Percentiles rank a stretch among this genome's conserved stretches.
Evolutionary conservation across 2,329 filamentous ascomycete species (phyloP).

Genomic region (Kalaharituber pfeilii): DNA sequence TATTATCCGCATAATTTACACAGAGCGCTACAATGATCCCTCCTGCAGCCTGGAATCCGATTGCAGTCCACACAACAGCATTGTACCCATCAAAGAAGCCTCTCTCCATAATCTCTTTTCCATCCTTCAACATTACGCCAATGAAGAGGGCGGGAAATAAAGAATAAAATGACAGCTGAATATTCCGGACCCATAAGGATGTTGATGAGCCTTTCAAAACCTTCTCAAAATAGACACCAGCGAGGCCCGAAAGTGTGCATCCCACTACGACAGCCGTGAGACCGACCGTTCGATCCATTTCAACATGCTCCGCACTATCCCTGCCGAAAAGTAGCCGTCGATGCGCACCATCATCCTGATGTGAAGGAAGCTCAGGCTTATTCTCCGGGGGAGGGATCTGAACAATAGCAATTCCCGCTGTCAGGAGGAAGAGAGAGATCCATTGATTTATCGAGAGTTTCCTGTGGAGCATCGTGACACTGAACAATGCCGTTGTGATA

Average conservation of each 20-base stretch:
- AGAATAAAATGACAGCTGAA: conserved; percentile 88
- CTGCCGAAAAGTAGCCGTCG: conserved; percentile 26
- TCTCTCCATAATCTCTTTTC: conserved; percentile 59
- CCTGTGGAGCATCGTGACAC: conserved; percentile 56
- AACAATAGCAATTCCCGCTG: conserved; percentile 67
- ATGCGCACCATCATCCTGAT: conserved; percentile 37
- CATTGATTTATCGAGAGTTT: conserved; percentile 57
- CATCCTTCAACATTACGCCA: conserved; percentile 75
- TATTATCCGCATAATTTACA: conserved; percentile 72
- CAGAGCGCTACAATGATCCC: conserved; percentile 70
- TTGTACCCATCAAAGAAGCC: conserved; percentile 96
- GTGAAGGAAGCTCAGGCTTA: neutral
- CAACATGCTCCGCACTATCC: conserved; percentile 36
- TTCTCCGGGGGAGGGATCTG: conserved; percentile 47
- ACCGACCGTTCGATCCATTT: conserved; percentile 64
- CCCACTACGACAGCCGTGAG: conserved; percentile 60
- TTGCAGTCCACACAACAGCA: conserved; percentile 71
- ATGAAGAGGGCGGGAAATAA: conserved; percentile 75
- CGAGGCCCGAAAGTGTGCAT: conserved; percentile 64
- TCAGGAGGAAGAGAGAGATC: conserved; percentile 61
- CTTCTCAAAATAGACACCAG: conserved; percentile 78
- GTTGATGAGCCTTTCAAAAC: conserved; percentile 73
- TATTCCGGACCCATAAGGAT: conserved; percentile 84
- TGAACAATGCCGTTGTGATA: conserved; percentile 74
- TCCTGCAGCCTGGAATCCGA: conserved; percentile 64